A percentile compares a stretch with the other conserved stretches of the same genome.
phyloP scores from a whole-genome alignment of 495 filamentous ascomycete species.

The Penicillium desertorum region DNA sequence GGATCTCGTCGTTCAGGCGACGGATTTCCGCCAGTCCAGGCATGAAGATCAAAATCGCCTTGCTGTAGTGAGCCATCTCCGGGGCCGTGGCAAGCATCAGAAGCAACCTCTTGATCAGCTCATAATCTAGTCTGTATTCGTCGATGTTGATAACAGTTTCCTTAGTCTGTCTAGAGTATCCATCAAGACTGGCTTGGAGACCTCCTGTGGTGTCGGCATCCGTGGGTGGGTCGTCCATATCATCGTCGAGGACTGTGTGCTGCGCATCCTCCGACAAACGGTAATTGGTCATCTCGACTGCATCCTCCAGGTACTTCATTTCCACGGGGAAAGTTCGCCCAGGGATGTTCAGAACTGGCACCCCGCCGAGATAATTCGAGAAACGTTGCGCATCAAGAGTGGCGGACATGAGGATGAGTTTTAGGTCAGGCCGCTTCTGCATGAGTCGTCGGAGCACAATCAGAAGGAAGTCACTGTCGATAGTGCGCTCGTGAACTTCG shows the following conservation, averaged over 20 bases:
- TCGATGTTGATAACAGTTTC: conserved; percentile 73
- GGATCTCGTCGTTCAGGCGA: conserved; percentile 76
- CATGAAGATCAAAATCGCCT: conserved; percentile 89
- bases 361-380: conserved; percentile 79
- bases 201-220: conserved; percentile 39
- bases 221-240: conserved; percentile 49
- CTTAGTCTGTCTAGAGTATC: conserved; percentile 71
- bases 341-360: conserved; percentile 83
- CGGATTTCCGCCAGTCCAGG: conserved; percentile 94
- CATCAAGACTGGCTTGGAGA: conserved; percentile 51
- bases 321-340: conserved; percentile 91
- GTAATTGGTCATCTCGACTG: conserved; percentile 76
- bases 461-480: conserved; percentile 93
- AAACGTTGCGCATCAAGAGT: conserved; percentile 91
- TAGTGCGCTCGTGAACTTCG: conserved; percentile 91
- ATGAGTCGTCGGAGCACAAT: conserved; percentile 85
- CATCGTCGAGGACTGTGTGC: conserved; percentile 43
- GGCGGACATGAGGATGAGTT: conserved; percentile 92
- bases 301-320: conserved; percentile 87
- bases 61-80: conserved; percentile 68
- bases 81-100: conserved; percentile 67
- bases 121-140: conserved; percentile 83
- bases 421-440: conserved; percentile 65
- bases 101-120: conserved; percentile 73
- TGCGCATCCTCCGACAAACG: conserved; percentile 54